Conservation (phyloP, 208 protist genomes). For the Wallacemonas sp. region DNA sequence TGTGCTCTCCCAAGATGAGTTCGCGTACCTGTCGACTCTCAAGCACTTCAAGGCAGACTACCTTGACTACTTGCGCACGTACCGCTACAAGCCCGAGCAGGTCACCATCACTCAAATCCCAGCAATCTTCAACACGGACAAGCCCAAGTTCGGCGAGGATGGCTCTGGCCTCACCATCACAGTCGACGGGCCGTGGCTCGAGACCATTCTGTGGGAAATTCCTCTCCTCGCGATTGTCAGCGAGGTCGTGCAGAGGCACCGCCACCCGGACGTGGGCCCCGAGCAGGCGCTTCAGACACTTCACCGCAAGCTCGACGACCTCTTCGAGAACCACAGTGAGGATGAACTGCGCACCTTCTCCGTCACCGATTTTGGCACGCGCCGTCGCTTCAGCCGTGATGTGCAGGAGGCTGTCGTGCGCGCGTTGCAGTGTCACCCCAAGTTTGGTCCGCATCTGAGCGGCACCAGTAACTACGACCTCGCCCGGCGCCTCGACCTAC, state of each 20-base stretch:
- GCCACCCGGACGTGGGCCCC: slow-evolving; percentile 44
- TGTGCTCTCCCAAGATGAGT: slow-evolving; percentile 65
- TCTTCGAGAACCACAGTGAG: slow-evolving; percentile 49
- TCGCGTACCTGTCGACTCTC: slow-evolving; percentile 60
- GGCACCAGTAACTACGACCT: slow-evolving; percentile 89
- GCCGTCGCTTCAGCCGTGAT: slow-evolving; percentile 76
- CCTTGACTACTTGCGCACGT: slow-evolving; percentile 73
- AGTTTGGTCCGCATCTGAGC: slow-evolving; percentile 55
- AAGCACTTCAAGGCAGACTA: slow-evolving; percentile 78
- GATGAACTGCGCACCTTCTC: slow-evolving; percentile 55
- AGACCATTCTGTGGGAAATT: slow-evolving; percentile 90
- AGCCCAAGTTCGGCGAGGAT: slow-evolving; percentile 28
- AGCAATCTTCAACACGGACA: slow-evolving; percentile 22
- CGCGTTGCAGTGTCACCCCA: slow-evolving; percentile 42
- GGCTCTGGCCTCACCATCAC: slow-evolving; percentile 56
- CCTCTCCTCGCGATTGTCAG: slow-evolving; percentile 81
- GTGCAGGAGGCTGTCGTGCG: slow-evolving; percentile 80
- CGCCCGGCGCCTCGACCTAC: slow-evolving; percentile 58
- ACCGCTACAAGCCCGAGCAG: slow-evolving; percentile 80
- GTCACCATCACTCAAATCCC: slow-evolving; percentile 57
- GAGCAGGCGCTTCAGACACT: slow-evolving; percentile 55
- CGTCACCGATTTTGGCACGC: slow-evolving; percentile 82
- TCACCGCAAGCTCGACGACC: slow-evolving; percentile 47
- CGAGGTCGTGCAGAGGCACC: slow-evolving; percentile 66
- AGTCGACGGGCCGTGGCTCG: slow-evolving; percentile 80